Conservation (phyloP, 257 asterid genomes). For the Lantana camara region DNA sequence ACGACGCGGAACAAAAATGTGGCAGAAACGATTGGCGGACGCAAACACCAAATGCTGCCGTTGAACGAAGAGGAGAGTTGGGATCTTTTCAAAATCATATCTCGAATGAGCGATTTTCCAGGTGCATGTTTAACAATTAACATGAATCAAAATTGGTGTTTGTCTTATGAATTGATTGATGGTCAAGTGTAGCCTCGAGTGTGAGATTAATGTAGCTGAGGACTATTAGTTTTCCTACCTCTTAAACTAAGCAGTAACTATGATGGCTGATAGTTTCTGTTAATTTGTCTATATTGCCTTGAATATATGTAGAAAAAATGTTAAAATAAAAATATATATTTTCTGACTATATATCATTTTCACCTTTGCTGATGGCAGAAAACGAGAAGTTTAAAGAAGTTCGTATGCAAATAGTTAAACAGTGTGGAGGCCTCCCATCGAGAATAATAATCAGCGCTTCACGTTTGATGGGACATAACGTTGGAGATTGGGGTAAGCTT, state of each 20-base stretch:
- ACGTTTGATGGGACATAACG: background rate
- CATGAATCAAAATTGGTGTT: too few relatives aligned
- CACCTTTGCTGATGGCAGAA: too few relatives aligned
- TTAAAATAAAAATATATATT: too few relatives aligned
- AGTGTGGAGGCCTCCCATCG: slow-evolving; percentile 13
- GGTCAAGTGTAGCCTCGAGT: too few relatives aligned
- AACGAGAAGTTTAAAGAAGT: background rate
- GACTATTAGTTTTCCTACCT: too few relatives aligned
- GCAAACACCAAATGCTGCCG: background rate
- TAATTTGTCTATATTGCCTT: too few relatives aligned
- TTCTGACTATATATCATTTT: background rate
- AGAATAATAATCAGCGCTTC: background rate
- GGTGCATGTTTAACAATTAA: background rate
- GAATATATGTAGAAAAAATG: too few relatives aligned
- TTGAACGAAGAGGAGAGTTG: background rate
- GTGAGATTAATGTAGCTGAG: too few relatives aligned
- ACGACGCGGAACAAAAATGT: background rate
- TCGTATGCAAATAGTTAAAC: background rate
- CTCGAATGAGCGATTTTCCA: background rate
- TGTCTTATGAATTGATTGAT: too few relatives aligned
- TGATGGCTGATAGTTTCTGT: too few relatives aligned
- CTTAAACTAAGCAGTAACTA: too few relatives aligned
- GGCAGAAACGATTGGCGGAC: background rate
- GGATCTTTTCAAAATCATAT: slow-evolving; percentile 7
- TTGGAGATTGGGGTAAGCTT: background rate